Evolutionary conservation across 1,139 yeast genomes (phyloP).

Genomic region (Saccharomyces pastorianus): DNA sequence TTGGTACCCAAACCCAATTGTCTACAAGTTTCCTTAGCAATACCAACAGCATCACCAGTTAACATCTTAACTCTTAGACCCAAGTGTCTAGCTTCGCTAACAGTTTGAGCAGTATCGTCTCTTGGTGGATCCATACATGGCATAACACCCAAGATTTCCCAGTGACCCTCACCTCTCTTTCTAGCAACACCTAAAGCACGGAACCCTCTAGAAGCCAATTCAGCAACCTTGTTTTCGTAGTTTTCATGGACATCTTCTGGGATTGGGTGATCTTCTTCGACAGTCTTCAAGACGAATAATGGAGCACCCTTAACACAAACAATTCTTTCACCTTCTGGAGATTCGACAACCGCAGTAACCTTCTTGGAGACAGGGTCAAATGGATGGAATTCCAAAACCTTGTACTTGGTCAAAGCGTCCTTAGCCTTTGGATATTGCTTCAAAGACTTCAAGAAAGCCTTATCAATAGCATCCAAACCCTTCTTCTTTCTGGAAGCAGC

Average conservation of each 20-base stretch:
- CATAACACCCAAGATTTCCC: conserved; percentile 96
- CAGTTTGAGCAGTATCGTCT: conserved; percentile 94
- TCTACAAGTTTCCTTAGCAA: conserved; percentile 96
- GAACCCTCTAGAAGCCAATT: conserved; percentile 95
- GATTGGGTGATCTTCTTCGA: conserved; percentile 89
- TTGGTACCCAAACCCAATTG: conserved; percentile 93
- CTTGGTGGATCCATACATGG: conserved; percentile 98
- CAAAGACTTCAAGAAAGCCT: conserved; percentile 89
- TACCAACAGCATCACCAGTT: conserved; percentile 98
- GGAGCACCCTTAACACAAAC: conserved; percentile 98
- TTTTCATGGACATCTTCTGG: conserved; percentile 89
- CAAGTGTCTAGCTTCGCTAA: conserved; percentile 79
- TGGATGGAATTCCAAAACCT: conserved; percentile 89
- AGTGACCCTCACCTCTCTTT: conserved; percentile 96
- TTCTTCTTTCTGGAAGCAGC: conserved; percentile 97
- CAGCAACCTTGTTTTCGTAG: conserved; percentile 93
- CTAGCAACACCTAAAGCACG: conserved; percentile 97
- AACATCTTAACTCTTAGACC: conserved; percentile 95
- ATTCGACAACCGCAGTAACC: conserved; percentile 85
- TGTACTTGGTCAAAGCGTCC: conserved; percentile 88
- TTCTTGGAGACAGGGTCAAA: conserved; percentile 96
- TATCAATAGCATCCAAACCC: conserved; percentile 96
- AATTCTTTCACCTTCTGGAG: conserved; percentile 91
- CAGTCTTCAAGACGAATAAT: conserved; percentile 84
- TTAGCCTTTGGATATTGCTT: conserved; percentile 81